Evolutionary conservation across 2,329 filamentous ascomycete genomes (phyloP).

Genomic region (Coniochaeta sp.): DNA sequence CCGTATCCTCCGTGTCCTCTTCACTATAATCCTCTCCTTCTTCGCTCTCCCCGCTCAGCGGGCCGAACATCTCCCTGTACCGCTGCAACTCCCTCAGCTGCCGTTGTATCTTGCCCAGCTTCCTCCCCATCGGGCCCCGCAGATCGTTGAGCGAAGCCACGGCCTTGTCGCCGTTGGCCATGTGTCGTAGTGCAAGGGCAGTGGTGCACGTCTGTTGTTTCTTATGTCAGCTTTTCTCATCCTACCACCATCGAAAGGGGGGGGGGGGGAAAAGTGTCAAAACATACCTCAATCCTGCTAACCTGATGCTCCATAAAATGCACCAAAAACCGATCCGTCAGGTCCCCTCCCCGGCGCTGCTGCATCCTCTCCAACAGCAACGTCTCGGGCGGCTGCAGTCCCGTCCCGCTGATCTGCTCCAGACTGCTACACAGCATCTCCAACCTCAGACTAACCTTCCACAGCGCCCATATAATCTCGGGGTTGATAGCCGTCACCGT

Average conservation of each 20-base stretch:
- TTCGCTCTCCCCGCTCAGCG: slow-evolving; percentile 29
- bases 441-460: slow-evolving; percentile 79
- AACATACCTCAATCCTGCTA: slow-evolving; percentile 86
- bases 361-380: slow-evolving; percentile 67
- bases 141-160: slow-evolving; percentile 63
- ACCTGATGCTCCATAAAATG: slow-evolving; percentile 94
- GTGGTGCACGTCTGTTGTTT: slow-evolving; percentile 65
- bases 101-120: slow-evolving; percentile 55
- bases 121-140: slow-evolving; percentile 67
- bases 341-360: slow-evolving; percentile 61
- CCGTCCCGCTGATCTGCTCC: slow-evolving; percentile 59
- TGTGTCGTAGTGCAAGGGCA: slow-evolving; percentile 71
- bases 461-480: slow-evolving; percentile 80
- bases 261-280: too few relatives aligned
- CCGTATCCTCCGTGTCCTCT: too few relatives aligned
- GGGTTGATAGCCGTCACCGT: slow-evolving; percentile 71
- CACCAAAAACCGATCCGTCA: slow-evolving; percentile 80
- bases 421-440: slow-evolving; percentile 90
- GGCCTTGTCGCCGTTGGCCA: slow-evolving; percentile 61
- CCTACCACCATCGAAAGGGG: not conserved
- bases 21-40: too few relatives aligned
- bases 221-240: not conserved
- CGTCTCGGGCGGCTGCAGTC: slow-evolving; percentile 73
- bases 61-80: slow-evolving; percentile 50
- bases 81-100: slow-evolving; percentile 58